Base-by-base conservation (phyloP, 2,329 filamentous ascomycete genomes). In the Coniochaeta pulveracea region DNA sequence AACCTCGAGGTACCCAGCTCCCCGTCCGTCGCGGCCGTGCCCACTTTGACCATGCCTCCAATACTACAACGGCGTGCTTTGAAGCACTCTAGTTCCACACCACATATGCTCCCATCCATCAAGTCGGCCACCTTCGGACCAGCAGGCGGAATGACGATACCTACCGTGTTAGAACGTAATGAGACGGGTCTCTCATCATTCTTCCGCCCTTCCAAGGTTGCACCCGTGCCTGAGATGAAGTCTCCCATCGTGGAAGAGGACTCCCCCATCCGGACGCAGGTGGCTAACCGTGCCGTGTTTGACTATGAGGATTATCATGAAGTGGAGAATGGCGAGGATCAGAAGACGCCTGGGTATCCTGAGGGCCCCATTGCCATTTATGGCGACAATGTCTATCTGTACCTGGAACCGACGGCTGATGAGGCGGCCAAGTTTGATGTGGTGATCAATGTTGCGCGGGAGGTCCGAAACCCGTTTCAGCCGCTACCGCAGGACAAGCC, bases 301-400 rank as follows among this genome's bases (percentile, higher is more conserved):
- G 69, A 73, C 33, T 64, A 69, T 15, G 75, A 80, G 45, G 67
- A 72, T 4, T 75, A 66, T 43, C 75, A 64, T 33, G 76, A 81
- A 39, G 72, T 72, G n/a, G 73, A 78, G 45, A 79, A 80, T 43
- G 80, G 81, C 46, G 80, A 85, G 51, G 80, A 85, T 45, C 75
- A 82, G 37, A 88, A 88, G 57, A 81, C 81, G 0, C 82, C 83
- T 11, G 81, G 81, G 1, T 93, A 93, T 49, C 84, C 84, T 0
- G 72, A 85, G 43, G 84, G 84, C 0, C 85, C 84, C 1, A 80
- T 89, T 34, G 77, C 81, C 44, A 88, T 93, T 33, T 88, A 89
- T 43, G 76, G 76, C 34, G 78, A 84, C 37, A 72, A 79, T 27
- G 76, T 93, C 6, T 86, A 77, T 48, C 66, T 91, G 1, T 93